Conservation (phyloP, 306 rosid species). For the Abrus precatorius region DNA sequence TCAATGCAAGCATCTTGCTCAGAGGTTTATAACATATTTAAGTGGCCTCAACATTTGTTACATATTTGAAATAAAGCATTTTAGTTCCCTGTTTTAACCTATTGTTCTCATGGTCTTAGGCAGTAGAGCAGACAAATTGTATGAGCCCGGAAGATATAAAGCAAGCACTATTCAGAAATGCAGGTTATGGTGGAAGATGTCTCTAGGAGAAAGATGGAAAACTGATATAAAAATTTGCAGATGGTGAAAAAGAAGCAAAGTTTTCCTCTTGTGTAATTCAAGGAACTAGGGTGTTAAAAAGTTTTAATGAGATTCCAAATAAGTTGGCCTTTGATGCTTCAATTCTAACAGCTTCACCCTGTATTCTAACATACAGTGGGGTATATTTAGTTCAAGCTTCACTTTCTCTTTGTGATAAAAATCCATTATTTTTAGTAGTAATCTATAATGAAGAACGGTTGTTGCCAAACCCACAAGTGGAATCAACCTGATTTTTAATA, state of each 20-base stretch:
- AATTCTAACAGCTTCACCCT: constrained; percentile 49
- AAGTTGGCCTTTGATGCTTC: constrained; percentile 56
- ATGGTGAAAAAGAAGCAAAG: constrained; percentile 45
- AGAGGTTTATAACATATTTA: constrained; percentile 60
- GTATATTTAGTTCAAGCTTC: constrained; percentile 49
- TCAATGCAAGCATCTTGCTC: constrained; percentile 96
- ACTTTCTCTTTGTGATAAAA: constrained; percentile 43
- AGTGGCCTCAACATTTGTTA: constrained; percentile 23
- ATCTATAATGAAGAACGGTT: constrained; percentile 43
- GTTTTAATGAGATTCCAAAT: constrained; percentile 60
- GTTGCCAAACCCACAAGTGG: constrained; percentile 41
- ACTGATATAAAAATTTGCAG: constrained; percentile 47
- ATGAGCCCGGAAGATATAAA: constrained; percentile 78
- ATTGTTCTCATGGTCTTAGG: constrained; percentile 56
- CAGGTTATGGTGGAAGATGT: constrained; percentile 96
- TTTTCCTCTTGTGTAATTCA: constrained; percentile 47
- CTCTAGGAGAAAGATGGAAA: constrained; percentile 60
- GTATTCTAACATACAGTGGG: constrained; percentile 54
- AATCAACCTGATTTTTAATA: constrained; percentile 38
- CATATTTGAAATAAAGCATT: constrained; percentile 38
- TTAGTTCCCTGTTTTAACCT: constrained; percentile 27
- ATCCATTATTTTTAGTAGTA: constrained; percentile 39
- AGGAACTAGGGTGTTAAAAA: constrained; percentile 56
- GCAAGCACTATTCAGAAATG: constrained; percentile 94
- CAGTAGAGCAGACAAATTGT: constrained; percentile 61